Evolutionary conservation across 306 rosid genomes (phyloP).

Genomic region (Prunus armeniaca): DNA sequence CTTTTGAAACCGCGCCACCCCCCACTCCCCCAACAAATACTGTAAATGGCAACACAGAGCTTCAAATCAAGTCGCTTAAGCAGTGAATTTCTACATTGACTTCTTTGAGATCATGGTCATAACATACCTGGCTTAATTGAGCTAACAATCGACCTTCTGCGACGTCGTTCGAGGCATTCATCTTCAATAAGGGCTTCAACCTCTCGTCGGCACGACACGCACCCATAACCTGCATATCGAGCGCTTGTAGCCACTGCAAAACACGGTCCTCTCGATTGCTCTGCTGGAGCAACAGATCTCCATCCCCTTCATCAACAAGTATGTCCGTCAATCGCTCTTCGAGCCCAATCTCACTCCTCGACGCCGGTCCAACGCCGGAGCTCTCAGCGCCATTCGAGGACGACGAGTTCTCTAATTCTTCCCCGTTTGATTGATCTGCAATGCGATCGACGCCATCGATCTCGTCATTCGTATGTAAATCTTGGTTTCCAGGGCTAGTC

Average conservation of each 20-base stretch:
- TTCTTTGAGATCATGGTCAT: not conserved
- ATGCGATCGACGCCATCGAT: constrained; percentile 26
- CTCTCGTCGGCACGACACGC: constrained; percentile 94
- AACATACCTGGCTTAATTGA: constrained; percentile 81
- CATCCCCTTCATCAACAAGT: constrained; percentile 65
- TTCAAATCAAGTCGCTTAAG: constrained; percentile 6
- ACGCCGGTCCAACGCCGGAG: constrained; percentile 32
- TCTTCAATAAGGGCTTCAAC: constrained; percentile 86
- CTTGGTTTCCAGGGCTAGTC: constrained; percentile 49
- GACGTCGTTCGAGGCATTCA: constrained; percentile 57
- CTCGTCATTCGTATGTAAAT: constrained; percentile 28
- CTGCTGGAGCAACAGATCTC: constrained; percentile 84
- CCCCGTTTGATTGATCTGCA: constrained; percentile 36
- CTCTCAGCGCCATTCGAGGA: constrained; percentile 32
- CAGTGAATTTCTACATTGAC: constrained; percentile 1
- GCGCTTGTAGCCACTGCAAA: constrained; percentile 85
- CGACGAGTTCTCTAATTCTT: constrained; percentile 43
- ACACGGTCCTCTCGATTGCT: constrained; percentile 63
- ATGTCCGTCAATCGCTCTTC: constrained; percentile 78
- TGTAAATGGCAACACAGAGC: constrained; percentile 19
- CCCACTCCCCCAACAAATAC: not conserved
- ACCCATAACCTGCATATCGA: constrained; percentile 86
- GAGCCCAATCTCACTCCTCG: constrained; percentile 54
- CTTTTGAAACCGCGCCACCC: not conserved
- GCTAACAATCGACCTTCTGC: constrained; percentile 85